Percentiles rank a stretch among this genome's conserved stretches.
Conservation (phyloP, 1,284 basidiomycete genomes). For the Trichosporon faecale region DNA sequence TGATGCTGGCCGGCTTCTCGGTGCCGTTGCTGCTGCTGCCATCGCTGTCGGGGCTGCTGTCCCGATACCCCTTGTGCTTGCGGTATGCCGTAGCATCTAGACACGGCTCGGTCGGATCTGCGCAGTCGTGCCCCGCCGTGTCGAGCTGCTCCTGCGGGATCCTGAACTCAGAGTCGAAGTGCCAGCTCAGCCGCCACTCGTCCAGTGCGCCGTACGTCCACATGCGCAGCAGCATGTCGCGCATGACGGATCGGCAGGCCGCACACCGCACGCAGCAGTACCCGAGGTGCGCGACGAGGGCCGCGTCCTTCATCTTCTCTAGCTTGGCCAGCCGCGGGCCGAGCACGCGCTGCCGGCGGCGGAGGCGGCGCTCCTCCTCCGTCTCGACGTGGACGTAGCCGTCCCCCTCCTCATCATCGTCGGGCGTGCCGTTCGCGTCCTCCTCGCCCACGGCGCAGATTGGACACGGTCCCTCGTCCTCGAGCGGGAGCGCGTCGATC, state of each 20-base stretch:
- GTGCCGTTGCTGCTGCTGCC: background rate
- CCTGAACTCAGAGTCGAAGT: constrained; percentile 1
- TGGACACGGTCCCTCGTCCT: background rate
- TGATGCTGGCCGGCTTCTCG: background rate
- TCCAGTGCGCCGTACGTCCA: background rate
- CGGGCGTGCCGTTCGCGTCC: background rate
- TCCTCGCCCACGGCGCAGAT: constrained; percentile 1
- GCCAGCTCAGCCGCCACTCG: background rate
- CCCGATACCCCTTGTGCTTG: background rate
- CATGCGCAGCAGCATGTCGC: background rate
- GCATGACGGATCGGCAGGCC: background rate
- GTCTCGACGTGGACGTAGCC: constrained; percentile 6
- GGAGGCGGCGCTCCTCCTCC: background rate
- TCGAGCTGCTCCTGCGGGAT: background rate
- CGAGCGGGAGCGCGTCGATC: background rate
- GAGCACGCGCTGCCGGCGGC: background rate
- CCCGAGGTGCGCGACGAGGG: background rate
- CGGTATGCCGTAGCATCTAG: background rate
- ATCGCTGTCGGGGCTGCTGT: background rate
- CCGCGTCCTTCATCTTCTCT: background rate
- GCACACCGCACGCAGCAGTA: background rate
- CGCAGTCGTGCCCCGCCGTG: background rate
- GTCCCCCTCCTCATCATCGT: background rate
- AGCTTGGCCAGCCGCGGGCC: background rate
- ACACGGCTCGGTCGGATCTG: background rate